A percentile compares a stretch with the other conserved stretches of the same genome.
Conservation (phyloP, 192 early-diverging fungal species). For the Backusella circina region DNA sequence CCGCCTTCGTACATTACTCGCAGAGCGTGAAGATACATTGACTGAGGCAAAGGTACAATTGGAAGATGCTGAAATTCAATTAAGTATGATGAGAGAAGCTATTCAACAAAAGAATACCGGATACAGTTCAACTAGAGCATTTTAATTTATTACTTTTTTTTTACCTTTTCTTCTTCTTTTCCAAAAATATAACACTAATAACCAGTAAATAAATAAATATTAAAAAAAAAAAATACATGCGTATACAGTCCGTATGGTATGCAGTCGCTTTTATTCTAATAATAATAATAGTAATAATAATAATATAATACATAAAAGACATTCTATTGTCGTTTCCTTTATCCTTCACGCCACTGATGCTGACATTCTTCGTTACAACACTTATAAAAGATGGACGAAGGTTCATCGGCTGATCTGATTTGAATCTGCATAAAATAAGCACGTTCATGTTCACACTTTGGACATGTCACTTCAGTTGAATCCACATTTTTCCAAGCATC, state of each 20-base stretch:
- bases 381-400: slow-evolving; percentile 89
- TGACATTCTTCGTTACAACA: slow-evolving; percentile 69
- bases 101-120: slow-evolving; percentile 1
- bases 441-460: slow-evolving; percentile 63
- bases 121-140: background rate
- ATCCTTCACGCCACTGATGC: slow-evolving; percentile 71
- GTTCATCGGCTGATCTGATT: slow-evolving; percentile 94
- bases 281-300: background rate
- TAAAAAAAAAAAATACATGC: background rate
- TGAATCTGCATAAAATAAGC: slow-evolving; percentile 89
- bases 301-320: background rate
- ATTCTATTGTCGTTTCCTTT: background rate
- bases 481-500: slow-evolving; percentile 88
- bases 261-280: background rate
- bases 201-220: too few relatives aligned
- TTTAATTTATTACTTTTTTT: background rate
- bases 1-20: slow-evolving; percentile 30
- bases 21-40: slow-evolving; percentile 40
- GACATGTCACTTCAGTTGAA: slow-evolving; percentile 59
- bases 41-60: slow-evolving; percentile 37
- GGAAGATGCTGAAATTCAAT: slow-evolving; percentile 47
- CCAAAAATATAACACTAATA: background rate
- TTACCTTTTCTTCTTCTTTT: background rate
- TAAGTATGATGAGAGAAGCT: slow-evolving; percentile 40
- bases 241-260: too few relatives aligned